Evolutionary conservation across 2,329 filamentous ascomycete genomes (phyloP), one percentile per base, ranked within the genome.

Genomic region (Colletotrichum sp.): DNA sequence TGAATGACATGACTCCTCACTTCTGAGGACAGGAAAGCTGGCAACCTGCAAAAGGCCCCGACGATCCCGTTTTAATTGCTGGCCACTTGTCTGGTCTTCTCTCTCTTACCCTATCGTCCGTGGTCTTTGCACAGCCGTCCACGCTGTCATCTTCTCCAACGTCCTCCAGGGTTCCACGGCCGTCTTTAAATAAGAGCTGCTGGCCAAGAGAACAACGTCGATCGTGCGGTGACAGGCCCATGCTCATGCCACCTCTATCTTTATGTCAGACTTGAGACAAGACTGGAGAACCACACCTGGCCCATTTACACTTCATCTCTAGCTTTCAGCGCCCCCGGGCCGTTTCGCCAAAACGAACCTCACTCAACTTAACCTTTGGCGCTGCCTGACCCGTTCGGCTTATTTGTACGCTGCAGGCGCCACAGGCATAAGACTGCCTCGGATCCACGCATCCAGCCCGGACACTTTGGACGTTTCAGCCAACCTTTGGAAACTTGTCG

Each of bases 381-480:
- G 49, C 34, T 69, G 57, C 70, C 44, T 68, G 52, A 76, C 36
- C 69, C 18, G 44, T 63, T 36, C 59, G 36, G 34, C 70, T 34
- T 34, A 64, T 64, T 62, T 52, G 49, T 30, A 73, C 39, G 34
- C 34, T 66, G 21, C 60, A 21, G 4, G 59, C 71, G 68, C 55
- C 68, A 49, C 68, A 52, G 68, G 60, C 59, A 62, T 62, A 62
- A 21, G 28, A 62, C 59, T 32, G 57, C 57, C 36, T 67, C 44
- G 44, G 44, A 52, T 52, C 44, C 44, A 52, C 44, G 44, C 44
- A 21, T 72, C 28, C 26, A 64, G 55, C 60, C 62, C 63, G 32
- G 75, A 71, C 72, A 71, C 72, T 67, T 10, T 36, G 36, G 21
- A 60, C 39, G 75, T 76, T 76, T 76, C 75, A 76, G 66, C 67